Evolutionary conservation across 305 asterid genomes (phyloP), one percentile per base, ranked within the genome.

Genomic region (Fraxinus albicans): DNA sequence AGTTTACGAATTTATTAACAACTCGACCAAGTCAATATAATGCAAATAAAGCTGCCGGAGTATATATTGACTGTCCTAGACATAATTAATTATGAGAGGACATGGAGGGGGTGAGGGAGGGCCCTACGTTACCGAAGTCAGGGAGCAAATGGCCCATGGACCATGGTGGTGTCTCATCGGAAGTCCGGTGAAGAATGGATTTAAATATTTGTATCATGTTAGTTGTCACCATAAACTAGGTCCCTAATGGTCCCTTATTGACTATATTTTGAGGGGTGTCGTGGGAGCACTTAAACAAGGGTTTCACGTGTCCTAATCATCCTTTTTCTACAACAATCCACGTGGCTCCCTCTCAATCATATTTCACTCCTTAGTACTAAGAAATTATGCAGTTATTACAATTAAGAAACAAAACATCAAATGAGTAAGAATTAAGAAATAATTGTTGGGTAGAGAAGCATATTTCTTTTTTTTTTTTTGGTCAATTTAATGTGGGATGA

Each of bases 301-400:
- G 77, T 77, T 73, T 89, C 98, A 93, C 98, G 89, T 94, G 97
- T 90, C 89, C 84, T 86, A 86, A 91, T 93, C 91, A 88, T 89
- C 89, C 91, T 80, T 87, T 89, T 79, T 83, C 83, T 83, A 78
- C 86, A 82, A 89, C 97, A 94, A 80, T 88, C 92, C 97, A 91
- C 97, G 91, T 92, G 95, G 92, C 88, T 90, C 91, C 84, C 86
- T 58, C 85, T 79, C 81, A 60, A 69, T 74, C 79, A 75, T 79
- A 75, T 79, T 83, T 79, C 63, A 55, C 58, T 53, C 8, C 50
- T 12, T 5, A 9, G 13, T 27, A 31, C 35, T 80, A 67, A 19
- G 9, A 77, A 42, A 27, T 9, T 33, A 40, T 60, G 35, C 33
- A 27, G 38, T 35, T 35, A 35, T 35, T 35, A 35, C 38, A 35